These are phyloP conservation scores for Heliophila coronopifolia DNA, from an alignment of 441 rosid genomes.

Conservation along the genomic window DNA sequence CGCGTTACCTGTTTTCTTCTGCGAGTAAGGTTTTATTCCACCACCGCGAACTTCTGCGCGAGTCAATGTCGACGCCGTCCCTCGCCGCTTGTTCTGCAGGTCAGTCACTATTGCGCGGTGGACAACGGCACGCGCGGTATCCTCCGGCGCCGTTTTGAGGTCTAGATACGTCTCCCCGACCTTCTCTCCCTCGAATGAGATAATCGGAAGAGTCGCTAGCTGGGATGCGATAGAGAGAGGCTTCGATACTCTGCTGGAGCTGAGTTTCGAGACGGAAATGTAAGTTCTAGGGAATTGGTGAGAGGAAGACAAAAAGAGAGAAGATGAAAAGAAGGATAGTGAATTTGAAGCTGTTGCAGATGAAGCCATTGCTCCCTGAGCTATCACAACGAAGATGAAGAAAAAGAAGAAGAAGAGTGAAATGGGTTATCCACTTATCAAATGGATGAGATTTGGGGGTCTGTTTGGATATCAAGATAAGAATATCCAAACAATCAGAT, in stretches of 20 bases:
- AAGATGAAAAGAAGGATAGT: conserved; percentile 66
- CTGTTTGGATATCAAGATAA: conserved; percentile 21
- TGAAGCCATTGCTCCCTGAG: conserved; percentile 33
- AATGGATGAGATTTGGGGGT: not conserved
- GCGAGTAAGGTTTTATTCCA: conserved; percentile 70
- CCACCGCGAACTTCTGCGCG: conserved; percentile 86
- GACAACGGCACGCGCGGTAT: conserved; percentile 80
- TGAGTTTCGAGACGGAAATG: conserved; percentile 24
- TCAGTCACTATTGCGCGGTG: conserved; percentile 85
- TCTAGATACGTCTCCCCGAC: conserved; percentile 75
- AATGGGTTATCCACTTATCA: conserved; percentile 29
- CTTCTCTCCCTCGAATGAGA: conserved; percentile 74
- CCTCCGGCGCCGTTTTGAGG: conserved; percentile 69
- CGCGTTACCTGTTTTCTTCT: conserved; percentile 82
- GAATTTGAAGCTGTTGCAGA: conserved; percentile 39
- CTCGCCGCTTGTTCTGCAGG: conserved; percentile 78
- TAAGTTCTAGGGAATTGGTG: conserved; percentile 17
- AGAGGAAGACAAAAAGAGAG: conserved; percentile 42
- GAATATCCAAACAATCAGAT: too few species aligned
- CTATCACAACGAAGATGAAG: conserved; percentile 7
- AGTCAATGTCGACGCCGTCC: conserved; percentile 84
- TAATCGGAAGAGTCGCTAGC: conserved; percentile 54
- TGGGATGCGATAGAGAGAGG: conserved; percentile 45
- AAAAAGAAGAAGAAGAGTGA: conserved; percentile 16
- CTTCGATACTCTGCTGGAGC: conserved; percentile 25